A percentile compares a stretch with the other conserved stretches of the same genome.
Conservation (phyloP, 805 yeast species). For the Kockiozyma suomiensis region DNA sequence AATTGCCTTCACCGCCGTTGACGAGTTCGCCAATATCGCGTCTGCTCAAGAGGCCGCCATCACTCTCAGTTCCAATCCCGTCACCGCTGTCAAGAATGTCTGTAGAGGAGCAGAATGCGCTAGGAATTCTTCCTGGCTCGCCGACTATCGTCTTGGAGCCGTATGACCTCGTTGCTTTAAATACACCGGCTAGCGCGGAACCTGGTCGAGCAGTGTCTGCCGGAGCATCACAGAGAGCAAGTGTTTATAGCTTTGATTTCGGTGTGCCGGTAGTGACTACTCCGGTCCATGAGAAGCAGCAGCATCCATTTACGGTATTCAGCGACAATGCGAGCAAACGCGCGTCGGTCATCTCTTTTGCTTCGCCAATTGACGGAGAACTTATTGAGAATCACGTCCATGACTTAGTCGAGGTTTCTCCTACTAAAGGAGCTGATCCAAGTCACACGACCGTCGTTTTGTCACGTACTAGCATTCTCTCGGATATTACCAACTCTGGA, state of each 20-base stretch:
- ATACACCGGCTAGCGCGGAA: neutral
- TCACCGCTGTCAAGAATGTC: neutral
- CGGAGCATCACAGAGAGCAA: neutral
- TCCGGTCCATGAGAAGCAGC: neutral
- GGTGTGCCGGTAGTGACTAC: neutral
- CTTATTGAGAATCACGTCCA: neutral
- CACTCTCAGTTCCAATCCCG: neutral
- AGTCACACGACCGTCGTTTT: constrained; percentile 18
- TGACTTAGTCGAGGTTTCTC: neutral
- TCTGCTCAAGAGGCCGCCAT: neutral
- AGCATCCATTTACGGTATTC: neutral
- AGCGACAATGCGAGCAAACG: constrained; percentile 3
- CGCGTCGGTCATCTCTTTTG: neutral
- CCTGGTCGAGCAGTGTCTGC: neutral
- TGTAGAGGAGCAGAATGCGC: neutral
- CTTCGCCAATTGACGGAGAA: neutral
- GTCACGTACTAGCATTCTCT: constrained; percentile 17
- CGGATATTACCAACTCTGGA: constrained; percentile 21
- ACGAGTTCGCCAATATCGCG: neutral
- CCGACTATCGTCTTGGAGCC: constrained; percentile 21
- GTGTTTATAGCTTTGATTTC: neutral
- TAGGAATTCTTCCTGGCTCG: constrained; percentile 14
- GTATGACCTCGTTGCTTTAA: constrained; percentile 1
- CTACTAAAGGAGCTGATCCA: neutral
- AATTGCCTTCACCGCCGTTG: constrained; percentile 1